Percentiles rank a stretch among this genome's conserved stretches.
Conservation (phyloP, 306 rosid genomes). For the Ammopiptanthus mongolicus region DNA sequence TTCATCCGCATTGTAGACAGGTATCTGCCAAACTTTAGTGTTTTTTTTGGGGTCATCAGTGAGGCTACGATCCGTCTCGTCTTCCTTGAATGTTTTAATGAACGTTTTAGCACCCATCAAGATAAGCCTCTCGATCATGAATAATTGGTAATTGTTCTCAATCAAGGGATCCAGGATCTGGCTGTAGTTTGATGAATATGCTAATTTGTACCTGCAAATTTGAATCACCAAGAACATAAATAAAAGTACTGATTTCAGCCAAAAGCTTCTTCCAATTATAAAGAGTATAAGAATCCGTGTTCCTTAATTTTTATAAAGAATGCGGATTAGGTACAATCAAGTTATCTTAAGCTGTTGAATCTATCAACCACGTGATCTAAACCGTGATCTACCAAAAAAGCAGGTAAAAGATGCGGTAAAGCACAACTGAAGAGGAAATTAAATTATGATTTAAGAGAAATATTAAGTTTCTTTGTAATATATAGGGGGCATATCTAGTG, state of each 20-base stretch:
- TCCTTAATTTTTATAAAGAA: background rate
- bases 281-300: background rate
- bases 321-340: background rate
- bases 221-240: constrained; percentile 17
- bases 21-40: constrained; percentile 81
- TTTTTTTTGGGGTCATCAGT: constrained; percentile 93
- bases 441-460: background rate
- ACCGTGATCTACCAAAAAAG: background rate
- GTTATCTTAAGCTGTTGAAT: background rate
- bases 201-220: constrained; percentile 69
- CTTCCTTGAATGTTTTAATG: constrained; percentile 84
- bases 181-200: constrained; percentile 77
- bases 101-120: constrained; percentile 74
- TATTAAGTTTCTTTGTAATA: background rate
- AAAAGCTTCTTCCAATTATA: background rate
- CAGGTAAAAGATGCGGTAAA: background rate
- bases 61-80: constrained; percentile 63
- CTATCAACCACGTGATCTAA: background rate
- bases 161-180: constrained; percentile 56
- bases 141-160: constrained; percentile 77
- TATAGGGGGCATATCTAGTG: too few species aligned
- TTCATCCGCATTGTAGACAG: constrained; percentile 64
- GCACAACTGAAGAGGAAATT: background rate
- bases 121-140: constrained; percentile 88
- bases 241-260: constrained; percentile 7